These are phyloP conservation scores for Oemleria cerasiformis DNA, from an alignment of 306 rosid genomes.

Conservation along the genomic window DNA sequence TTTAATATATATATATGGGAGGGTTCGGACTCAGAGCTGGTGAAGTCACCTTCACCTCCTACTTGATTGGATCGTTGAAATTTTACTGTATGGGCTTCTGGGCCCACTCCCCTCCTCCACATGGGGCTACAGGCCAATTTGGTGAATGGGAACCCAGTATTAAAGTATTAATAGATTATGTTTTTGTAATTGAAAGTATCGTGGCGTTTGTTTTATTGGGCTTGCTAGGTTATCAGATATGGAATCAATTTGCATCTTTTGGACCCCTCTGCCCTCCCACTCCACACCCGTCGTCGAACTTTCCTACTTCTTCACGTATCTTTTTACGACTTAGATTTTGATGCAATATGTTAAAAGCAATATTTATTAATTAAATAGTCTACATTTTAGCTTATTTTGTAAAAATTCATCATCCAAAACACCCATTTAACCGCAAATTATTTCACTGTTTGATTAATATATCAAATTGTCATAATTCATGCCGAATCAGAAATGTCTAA, in stretches of 20 bases:
- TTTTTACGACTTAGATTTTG: background rate
- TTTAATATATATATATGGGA: no score
- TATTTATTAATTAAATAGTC: no score
- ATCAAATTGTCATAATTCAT: no score
- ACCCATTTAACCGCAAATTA: no score
- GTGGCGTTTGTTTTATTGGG: background rate
- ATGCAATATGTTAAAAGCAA: no score
- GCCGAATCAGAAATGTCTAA: no score
- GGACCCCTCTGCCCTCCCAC: no score
- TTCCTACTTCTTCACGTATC: background rate
- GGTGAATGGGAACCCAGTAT: background rate
- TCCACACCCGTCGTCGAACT: background rate
- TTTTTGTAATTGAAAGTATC: background rate
- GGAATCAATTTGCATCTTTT: conserved; percentile 19
- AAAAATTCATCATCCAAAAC: no score
- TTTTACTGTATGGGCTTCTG: background rate
- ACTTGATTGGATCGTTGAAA: background rate
- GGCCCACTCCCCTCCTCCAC: background rate
- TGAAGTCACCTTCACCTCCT: background rate
- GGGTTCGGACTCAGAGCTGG: no score
- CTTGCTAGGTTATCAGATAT: background rate
- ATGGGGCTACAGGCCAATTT: background rate
- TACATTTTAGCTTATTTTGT: no score
- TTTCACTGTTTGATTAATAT: no score
- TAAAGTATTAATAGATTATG: background rate